A percentile compares a stretch with the other conserved stretches of the same genome.
These are phyloP conservation scores for Arctium minus DNA, from an alignment of 129 eudicot species.

Conservation along the genomic window DNA sequence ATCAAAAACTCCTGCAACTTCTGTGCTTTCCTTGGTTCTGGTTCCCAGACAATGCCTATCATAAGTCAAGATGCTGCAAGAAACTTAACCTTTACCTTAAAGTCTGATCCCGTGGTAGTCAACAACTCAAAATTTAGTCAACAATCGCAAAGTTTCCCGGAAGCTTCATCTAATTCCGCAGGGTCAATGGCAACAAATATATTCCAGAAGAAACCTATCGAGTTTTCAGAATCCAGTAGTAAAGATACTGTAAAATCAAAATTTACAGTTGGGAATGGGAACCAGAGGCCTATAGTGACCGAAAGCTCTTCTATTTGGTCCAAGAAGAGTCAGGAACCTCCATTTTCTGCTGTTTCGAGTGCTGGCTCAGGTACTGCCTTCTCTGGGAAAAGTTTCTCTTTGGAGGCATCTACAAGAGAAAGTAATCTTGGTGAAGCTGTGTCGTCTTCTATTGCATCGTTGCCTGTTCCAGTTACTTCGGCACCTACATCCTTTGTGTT, in stretches of 20 bases:
- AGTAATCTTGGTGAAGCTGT: slow-evolving; percentile 19
- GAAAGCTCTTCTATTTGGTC: slow-evolving; percentile 30
- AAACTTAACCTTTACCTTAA: slow-evolving; percentile 7
- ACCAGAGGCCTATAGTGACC: slow-evolving; percentile 19
- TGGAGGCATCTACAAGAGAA: slow-evolving; percentile 30
- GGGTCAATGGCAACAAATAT: slow-evolving; percentile 24
- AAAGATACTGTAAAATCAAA: slow-evolving; percentile 19
- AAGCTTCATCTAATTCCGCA: slow-evolving; percentile 11
- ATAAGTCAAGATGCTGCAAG: slow-evolving; percentile 22
- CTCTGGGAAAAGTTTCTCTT: slow-evolving; percentile 30
- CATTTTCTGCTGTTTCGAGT: slow-evolving; percentile 35
- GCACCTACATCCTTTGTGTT: slow-evolving; percentile 25
- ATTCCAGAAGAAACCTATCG: slow-evolving; percentile 28
- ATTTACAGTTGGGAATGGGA: slow-evolving; percentile 14
- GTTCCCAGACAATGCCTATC: slow-evolving; percentile 11
- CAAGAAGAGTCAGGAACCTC: slow-evolving; percentile 19
- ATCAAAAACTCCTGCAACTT: slow-evolving; percentile 4
- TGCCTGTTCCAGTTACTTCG: slow-evolving; percentile 14
- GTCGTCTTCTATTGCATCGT: slow-evolving; percentile 23
- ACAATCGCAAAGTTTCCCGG: slow-evolving; percentile 21
- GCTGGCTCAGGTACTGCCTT: slow-evolving; percentile 34
- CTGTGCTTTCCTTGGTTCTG: slow-evolving; percentile 18
- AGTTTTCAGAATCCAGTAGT: slow-evolving; percentile 10
- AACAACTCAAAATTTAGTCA: slow-evolving; percentile 24
- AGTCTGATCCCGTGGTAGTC: slow-evolving; percentile 19